A percentile compares a stretch with the other conserved stretches of the same genome.
These are phyloP conservation scores for Rhododendron griersonianum DNA, from an alignment of 148 eudicot species.

Conservation along the genomic window DNA sequence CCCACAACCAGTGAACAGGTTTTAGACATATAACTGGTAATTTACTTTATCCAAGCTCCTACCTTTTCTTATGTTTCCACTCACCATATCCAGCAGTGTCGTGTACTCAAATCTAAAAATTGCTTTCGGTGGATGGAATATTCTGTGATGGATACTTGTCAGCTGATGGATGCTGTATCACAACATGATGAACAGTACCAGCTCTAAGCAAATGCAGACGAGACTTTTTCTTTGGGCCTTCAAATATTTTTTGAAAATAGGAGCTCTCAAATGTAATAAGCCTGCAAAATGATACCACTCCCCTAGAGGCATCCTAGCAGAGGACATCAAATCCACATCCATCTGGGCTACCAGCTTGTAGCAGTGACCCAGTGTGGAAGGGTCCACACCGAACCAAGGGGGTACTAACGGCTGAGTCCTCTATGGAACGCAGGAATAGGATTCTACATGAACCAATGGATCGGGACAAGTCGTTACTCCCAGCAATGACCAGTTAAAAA, in stretches of 20 bases:
- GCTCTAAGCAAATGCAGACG: neutral
- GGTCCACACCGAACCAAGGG: neutral
- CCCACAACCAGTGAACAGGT: slow-evolving; percentile 5
- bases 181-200: neutral
- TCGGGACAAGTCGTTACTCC: neutral
- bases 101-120: neutral
- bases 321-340: too few relatives aligned
- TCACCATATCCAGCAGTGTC: neutral
- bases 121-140: neutral
- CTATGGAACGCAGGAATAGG: neutral
- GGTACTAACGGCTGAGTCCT: neutral
- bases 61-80: neutral
- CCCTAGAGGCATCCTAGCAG: too few relatives aligned
- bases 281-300: neutral
- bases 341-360: neutral
- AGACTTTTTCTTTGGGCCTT: neutral
- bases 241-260: neutral
- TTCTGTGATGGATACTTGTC: neutral
- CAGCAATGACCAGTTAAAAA: neutral
- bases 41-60: neutral
- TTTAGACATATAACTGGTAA: slow-evolving; percentile 1
- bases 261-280: neutral
- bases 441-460: neutral
- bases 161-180: neutral
- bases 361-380: neutral